Base-by-base conservation (phyloP, 768 basidiomycete genomes). In the Cystofilobasidium macerans region DNA sequence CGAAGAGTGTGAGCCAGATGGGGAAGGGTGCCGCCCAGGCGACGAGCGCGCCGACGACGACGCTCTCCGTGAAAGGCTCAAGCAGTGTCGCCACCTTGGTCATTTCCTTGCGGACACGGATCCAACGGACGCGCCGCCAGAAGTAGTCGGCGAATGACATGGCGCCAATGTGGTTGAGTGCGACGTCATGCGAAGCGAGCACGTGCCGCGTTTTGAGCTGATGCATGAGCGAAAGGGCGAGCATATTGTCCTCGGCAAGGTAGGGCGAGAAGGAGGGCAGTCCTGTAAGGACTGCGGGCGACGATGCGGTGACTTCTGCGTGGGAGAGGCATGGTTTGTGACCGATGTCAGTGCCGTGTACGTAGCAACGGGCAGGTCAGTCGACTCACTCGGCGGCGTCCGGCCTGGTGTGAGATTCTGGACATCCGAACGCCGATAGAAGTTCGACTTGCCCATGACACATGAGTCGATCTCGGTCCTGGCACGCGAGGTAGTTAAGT, bases 211-310 rank as follows among this genome's bases (percentile, higher is more conserved):
- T 79, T 40, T 83, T 86, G 3, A 97, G 80, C 74, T 98, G 89
- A 74, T 97, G 89, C 95, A 92, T 97, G 16, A 99, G 78, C 1
- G 89, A 84, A 56, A 83, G 80, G 22, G 85, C 95, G 65, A 99
- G 94, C 89, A 89, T 94, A 77, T 97, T 97, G 78, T 99, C 95
- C 76, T 99, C 95, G 0, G 95, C 94, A 48, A 98, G 81, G 77
- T 86, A 98, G 16, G 86, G 84, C 0, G 86, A 86, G 69, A 97
- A 97, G 0, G 84, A 86, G 11, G 83, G 80, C 28, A 99, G 80
- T 0, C 92, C 92, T 51, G 70, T 76, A 73, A 72, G 73, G 26
- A 73, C 67, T 69, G 78, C 72, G 58, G 73, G 59, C 45, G 71
- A 64, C 16, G 66, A 38, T 18, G 65, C 67, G 6, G 72, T 62